phyloP scores from a whole-genome alignment of 2,329 filamentous ascomycete genomes.

The Pseudogymnoascus sp. region DNA sequence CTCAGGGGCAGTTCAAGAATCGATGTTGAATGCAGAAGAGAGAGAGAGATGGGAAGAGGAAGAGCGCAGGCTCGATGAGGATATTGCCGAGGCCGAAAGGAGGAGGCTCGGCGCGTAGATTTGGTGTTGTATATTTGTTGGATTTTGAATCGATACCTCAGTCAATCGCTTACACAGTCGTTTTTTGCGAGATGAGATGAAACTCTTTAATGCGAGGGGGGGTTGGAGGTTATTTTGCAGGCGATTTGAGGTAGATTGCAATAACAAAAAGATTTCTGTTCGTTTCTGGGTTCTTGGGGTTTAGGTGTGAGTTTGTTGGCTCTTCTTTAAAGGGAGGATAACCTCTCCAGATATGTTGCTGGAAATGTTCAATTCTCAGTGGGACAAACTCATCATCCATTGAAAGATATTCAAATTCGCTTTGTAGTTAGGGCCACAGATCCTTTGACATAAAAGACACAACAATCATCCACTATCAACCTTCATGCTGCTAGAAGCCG shows the following conservation, averaged over 20 bases:
- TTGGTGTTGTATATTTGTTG: not conserved
- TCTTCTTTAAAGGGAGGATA: not conserved
- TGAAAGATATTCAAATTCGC: not conserved
- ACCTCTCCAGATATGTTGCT: no score
- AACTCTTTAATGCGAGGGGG: not conserved
- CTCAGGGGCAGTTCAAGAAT: not conserved
- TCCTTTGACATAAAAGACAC: not conserved
- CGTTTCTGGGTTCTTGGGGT: not conserved
- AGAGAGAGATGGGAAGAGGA: conserved; percentile 1
- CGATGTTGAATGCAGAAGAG: not conserved
- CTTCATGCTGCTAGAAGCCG: not conserved
- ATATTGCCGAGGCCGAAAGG: conserved; percentile 6
- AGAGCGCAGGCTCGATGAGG: not conserved
- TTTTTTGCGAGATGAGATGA: not conserved
- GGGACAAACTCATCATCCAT: not conserved
- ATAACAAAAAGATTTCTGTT: not conserved
- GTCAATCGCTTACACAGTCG: not conserved
- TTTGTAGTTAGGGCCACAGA: not conserved
- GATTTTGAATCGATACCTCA: not conserved
- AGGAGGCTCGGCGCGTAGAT: conserved; percentile 1
- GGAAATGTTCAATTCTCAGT: not conserved
- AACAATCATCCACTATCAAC: not conserved
- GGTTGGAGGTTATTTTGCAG: not conserved
- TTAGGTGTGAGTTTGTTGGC: not conserved
- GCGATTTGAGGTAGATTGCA: not conserved